phyloP scores from a whole-genome alignment of 2,329 filamentous ascomycete genomes.

The Aspergillus pseudoglaucus region DNA sequence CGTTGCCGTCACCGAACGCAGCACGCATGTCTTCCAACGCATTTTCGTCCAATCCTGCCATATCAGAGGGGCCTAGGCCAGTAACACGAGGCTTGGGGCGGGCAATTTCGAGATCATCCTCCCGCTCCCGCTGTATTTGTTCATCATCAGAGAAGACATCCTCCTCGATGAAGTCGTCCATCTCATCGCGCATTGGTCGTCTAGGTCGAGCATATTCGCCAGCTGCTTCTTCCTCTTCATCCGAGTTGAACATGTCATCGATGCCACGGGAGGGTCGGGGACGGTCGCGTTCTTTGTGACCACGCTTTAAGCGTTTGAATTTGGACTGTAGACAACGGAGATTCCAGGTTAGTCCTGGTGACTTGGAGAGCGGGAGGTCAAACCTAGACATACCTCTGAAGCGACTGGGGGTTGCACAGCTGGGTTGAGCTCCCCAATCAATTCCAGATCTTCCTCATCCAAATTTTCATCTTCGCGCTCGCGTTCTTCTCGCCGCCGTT shows the following conservation, averaged over 20 bases:
- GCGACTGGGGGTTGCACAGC: slow-evolving; percentile 62
- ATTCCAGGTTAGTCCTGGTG: slow-evolving; percentile 4
- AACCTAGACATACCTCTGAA: slow-evolving; percentile 57
- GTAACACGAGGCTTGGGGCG: slow-evolving; percentile 65
- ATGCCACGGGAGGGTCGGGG: slow-evolving; percentile 63
- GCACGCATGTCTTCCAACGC: slow-evolving; percentile 92
- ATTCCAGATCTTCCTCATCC: slow-evolving; percentile 91
- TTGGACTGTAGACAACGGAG: slow-evolving; percentile 58
- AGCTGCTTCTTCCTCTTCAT: slow-evolving; percentile 67
- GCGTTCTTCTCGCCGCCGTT: slow-evolving; percentile 68
- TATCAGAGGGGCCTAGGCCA: slow-evolving; percentile 65
- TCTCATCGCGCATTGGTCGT: slow-evolving; percentile 65
- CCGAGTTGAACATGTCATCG: slow-evolving; percentile 91
- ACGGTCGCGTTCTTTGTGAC: slow-evolving; percentile 60
- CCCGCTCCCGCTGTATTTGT: slow-evolving; percentile 59
- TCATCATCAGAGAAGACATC: slow-evolving; percentile 87
- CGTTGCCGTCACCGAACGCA: slow-evolving; percentile 91
- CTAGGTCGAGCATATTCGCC: slow-evolving; percentile 46
- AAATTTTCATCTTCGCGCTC: slow-evolving; percentile 77
- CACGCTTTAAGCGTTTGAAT: slow-evolving; percentile 93
- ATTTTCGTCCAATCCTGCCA: slow-evolving; percentile 80
- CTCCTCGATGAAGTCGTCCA: slow-evolving; percentile 95
- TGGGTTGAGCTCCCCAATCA: slow-evolving; percentile 78
- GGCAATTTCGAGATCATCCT: slow-evolving; percentile 87
- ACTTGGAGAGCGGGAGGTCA: slow-evolving; percentile 1